Base-by-base conservation (phyloP, 2,329 filamentous ascomycete species). In the Leptographium procerum region DNA sequence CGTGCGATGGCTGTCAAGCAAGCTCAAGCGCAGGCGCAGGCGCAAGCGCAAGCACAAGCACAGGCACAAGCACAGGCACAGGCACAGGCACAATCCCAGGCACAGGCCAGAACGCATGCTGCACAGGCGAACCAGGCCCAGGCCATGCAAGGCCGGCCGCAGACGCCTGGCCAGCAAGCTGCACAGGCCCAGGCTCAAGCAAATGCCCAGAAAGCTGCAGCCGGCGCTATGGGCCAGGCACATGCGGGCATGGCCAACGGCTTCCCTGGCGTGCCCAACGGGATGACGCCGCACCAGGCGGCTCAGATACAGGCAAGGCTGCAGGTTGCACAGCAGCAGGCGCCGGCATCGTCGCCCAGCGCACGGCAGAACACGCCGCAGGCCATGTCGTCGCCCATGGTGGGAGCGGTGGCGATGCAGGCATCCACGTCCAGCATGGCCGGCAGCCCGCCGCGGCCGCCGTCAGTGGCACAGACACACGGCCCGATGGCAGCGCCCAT, bases 321-420 rank as follows among this genome's bases (percentile, higher is more conserved):
- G 62, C 80, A 85, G 63, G 79, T 83, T 9, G 80, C 83, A 1
- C 84, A 87, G 65, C 74, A 64, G 31, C 59, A 64, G 24, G 60
- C 81, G 19, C 78, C 81, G 4, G 84, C 83, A 1, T 84, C 85
- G 10, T 89, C 88, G n/a, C 88, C 88, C 0, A 74, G 84, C 59
- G 70, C 80, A 26, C 77, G 81, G 16, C 83, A 87, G 64, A 81
- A 80, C 26, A 86, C 83, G 1, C 84, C 84, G 14, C 82, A 84
- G 58, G 82, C 80, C 59, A 80, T 82, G 72, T 86, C 84, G 6
- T 86, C 84, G 1, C 84, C 84, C 10, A 84, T 82, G 76, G 78
- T 83, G n/a, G 76, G 76, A 50, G 78, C 78, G 40, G 79, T 80
- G 29, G 73, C 81, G 0, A 87, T 87, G 84, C 82, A 85, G 61